These are phyloP conservation scores for Casaregolazyma lundiana DNA, from an alignment of 1,139 yeast species.

Conservation along the genomic window DNA sequence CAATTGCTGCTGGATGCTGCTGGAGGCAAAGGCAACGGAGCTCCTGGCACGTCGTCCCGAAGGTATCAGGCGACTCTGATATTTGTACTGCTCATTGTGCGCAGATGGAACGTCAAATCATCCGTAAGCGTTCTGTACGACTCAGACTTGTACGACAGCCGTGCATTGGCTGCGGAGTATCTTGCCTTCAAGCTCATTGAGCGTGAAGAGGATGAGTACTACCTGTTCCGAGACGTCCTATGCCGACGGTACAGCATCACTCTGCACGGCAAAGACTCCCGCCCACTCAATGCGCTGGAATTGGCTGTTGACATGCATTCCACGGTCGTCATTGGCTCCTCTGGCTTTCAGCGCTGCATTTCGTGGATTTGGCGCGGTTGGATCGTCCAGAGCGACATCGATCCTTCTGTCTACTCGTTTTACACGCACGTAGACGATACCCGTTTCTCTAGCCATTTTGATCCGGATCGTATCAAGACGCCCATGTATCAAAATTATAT, in stretches of 20 bases:
- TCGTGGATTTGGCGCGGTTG: slow-evolving; percentile 94
- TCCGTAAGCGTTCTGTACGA: slow-evolving; percentile 61
- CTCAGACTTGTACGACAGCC: slow-evolving; percentile 53
- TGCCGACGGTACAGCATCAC: slow-evolving; percentile 71
- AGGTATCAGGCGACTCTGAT: slow-evolving; percentile 65
- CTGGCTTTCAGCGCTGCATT: slow-evolving; percentile 81
- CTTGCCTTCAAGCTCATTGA: slow-evolving; percentile 71
- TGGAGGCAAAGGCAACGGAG: slow-evolving; percentile 70
- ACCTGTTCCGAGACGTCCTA: slow-evolving; percentile 68
- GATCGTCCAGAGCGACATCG: slow-evolving; percentile 71
- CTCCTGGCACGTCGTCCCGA: slow-evolving; percentile 49
- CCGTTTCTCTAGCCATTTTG: slow-evolving; percentile 60
- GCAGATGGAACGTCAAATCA: slow-evolving; percentile 69
- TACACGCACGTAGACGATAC: slow-evolving; percentile 59
- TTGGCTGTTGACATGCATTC: slow-evolving; percentile 84
- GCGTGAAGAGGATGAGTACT: slow-evolving; percentile 51
- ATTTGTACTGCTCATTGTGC: slow-evolving; percentile 68
- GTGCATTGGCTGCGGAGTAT: slow-evolving; percentile 67
- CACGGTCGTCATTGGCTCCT: slow-evolving; percentile 66
- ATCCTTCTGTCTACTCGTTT: slow-evolving; percentile 60
- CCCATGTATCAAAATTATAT: slow-evolving; percentile 75
- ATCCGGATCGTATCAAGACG: slow-evolving; percentile 78
- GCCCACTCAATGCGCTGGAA: slow-evolving; percentile 70
- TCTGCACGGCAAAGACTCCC: slow-evolving; percentile 56
- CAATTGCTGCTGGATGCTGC: slow-evolving; percentile 67